These are phyloP conservation scores for Epichloe coenophiala DNA, from an alignment of 2,329 filamentous ascomycete species.

Conservation along the genomic window DNA sequence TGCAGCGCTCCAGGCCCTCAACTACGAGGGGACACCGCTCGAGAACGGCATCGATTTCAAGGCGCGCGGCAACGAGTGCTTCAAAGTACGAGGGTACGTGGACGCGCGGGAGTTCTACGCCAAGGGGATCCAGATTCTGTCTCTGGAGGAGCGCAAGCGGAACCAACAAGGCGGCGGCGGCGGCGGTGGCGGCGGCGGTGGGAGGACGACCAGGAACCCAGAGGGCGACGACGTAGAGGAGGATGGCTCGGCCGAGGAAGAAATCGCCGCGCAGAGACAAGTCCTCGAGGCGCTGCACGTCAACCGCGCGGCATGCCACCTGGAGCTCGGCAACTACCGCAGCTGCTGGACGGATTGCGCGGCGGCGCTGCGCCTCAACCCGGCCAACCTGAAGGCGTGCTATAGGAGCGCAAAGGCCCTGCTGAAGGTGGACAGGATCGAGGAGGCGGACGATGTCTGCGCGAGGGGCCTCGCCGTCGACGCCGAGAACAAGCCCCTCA, in stretches of 20 bases:
- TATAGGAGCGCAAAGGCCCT: constrained; percentile 75
- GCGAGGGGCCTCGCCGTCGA: constrained; percentile 62
- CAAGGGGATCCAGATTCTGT: constrained; percentile 66
- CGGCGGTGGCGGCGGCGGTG: no score
- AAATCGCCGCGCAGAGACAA: constrained; percentile 39
- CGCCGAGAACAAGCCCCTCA: constrained; percentile 51
- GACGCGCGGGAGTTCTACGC: constrained; percentile 88
- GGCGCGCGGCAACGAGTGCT: constrained; percentile 83
- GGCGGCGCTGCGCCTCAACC: constrained; percentile 64
- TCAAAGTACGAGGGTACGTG: constrained; percentile 55
- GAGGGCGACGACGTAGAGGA: constrained; percentile 18
- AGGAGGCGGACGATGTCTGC: constrained; percentile 71
- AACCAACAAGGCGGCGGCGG: constrained; percentile 10
- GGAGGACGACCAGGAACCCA: constrained; percentile 17
- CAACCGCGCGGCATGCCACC: constrained; percentile 81
- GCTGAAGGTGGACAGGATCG: constrained; percentile 61
- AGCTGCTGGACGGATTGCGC: constrained; percentile 77
- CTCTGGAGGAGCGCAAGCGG: constrained; percentile 46
- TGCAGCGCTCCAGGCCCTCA: constrained; percentile 77
- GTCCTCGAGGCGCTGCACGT: constrained; percentile 66
- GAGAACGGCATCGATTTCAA: constrained; percentile 80
- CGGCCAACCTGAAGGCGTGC: constrained; percentile 74
- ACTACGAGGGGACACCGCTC: constrained; percentile 79
- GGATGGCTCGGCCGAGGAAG: constrained; percentile 36
- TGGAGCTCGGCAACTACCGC: constrained; percentile 80